phyloP scores from a whole-genome alignment of 176 grass and related monocot species.

The Musa troglodytarum region DNA sequence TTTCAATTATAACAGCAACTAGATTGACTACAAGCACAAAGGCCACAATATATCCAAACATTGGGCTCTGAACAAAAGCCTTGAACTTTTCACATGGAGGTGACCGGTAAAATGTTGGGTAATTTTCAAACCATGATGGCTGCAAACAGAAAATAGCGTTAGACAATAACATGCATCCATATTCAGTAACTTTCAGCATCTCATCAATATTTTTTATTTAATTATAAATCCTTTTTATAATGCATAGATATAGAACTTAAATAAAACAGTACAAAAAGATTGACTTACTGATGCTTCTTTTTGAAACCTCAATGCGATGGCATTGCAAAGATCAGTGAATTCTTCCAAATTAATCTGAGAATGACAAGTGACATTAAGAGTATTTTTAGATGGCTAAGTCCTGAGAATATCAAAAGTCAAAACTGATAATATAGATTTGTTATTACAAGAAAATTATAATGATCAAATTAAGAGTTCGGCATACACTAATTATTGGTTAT shows the following conservation, averaged over 20 bases:
- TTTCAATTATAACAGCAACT: constrained; percentile 90
- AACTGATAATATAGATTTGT: too few relatives aligned
- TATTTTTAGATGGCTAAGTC: background rate
- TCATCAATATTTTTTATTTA: background rate
- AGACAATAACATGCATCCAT: constrained; percentile 13
- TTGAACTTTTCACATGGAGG: constrained; percentile 51
- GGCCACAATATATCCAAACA: constrained; percentile 61
- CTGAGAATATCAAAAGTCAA: background rate
- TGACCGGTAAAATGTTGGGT: constrained; percentile 75
- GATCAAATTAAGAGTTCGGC: background rate
- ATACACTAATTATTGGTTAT: background rate
- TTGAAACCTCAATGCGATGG: constrained; percentile 90
- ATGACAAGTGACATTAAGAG: constrained; percentile 11
- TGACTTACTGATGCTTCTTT: constrained; percentile 86
- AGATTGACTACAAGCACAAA: constrained; percentile 79
- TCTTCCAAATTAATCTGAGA: constrained; percentile 87
- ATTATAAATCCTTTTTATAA: constrained; percentile 1
- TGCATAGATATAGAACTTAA: constrained; percentile 17
- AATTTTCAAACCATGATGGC: constrained; percentile 85
- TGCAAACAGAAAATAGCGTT: constrained; percentile 45
- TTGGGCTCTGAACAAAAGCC: constrained; percentile 58
- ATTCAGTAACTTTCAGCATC: background rate
- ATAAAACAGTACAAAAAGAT: constrained; percentile 7
- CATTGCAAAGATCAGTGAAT: constrained; percentile 85
- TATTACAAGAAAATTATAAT: too few relatives aligned